Percentiles rank a stretch among this genome's conserved stretches.
These are phyloP conservation scores for Ploettnerulaceae sp. DNA, from an alignment of 2,329 filamentous ascomycete genomes.

Conservation along the genomic window DNA sequence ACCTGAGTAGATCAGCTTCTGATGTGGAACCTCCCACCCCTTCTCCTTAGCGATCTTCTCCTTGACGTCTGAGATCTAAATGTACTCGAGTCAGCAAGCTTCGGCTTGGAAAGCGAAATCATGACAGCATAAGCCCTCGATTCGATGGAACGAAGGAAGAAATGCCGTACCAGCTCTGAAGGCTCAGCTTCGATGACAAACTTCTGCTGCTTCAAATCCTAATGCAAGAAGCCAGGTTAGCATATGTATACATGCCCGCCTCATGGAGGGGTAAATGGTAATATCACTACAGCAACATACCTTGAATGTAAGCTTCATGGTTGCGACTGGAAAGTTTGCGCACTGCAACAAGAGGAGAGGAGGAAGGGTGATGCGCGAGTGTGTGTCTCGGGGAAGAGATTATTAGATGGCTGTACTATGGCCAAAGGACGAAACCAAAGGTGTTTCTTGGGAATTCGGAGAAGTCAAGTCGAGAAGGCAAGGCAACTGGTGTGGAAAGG, in stretches of 20 bases:
- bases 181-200: slow-evolving; percentile 95
- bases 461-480: no score
- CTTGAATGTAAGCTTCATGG: slow-evolving; percentile 71
- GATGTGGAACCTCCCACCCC: slow-evolving; percentile 83
- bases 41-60: slow-evolving; percentile 88
- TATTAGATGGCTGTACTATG: not conserved
- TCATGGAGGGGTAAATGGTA: slow-evolving; percentile 23
- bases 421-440: not conserved
- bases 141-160: not conserved
- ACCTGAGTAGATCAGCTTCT: slow-evolving; percentile 99
- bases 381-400: not conserved
- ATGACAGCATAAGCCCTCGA: no score
- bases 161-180: slow-evolving; percentile 70
- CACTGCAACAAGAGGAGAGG: slow-evolving; percentile 4
- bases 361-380: not conserved
- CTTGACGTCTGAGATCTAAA: slow-evolving; percentile 83
- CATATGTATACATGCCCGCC: slow-evolving; percentile 19
- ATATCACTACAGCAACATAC: slow-evolving; percentile 37
- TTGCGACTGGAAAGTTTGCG: slow-evolving; percentile 33
- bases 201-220: slow-evolving; percentile 99
- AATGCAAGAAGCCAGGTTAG: slow-evolving; percentile 25
- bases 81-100: slow-evolving; percentile 12
- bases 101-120: not conserved
- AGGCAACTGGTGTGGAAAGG: no score
- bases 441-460: no score